Base-by-base conservation (phyloP, 345 rosid species). In the Populus deltoides region DNA sequence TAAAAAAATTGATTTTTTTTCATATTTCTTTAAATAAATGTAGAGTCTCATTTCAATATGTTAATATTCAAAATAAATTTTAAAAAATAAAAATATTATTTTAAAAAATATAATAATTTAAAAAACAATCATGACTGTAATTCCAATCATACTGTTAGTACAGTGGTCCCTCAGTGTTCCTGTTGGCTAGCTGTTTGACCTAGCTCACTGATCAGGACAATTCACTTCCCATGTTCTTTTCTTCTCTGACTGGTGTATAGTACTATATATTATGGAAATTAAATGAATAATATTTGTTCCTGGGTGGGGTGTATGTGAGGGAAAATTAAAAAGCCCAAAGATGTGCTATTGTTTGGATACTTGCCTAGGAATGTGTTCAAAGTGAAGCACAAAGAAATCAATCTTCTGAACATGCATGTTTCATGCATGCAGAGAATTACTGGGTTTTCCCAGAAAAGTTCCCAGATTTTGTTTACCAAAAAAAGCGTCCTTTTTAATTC, bases 161-260 rank as follows among this genome's bases (percentile, higher is more conserved):
- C 29, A 66, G 71, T 79, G 86, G 89, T 85, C 88, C 90, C 84
- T 39, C 41, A 78, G 79, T 81, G 68, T 68, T 79, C 72, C 12
- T 79, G 78, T 75, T 79, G 70, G 72, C 53, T 78, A 76, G 76
- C 79, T 79, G 55, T 81, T 79, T 79, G 81, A 81, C 85, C 74
- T 72, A 47, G 71, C 75, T 29, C 29, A 4, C 24, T 43, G 67
- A 73, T 76, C 57, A 55, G 27, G 77, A 73, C 79, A 70, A 27
- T 75, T 80, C 80, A 36, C 15, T 55, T 53, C 70, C 22, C 45
- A 29, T 53, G 68, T 11, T 72, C 76, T 45, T 45, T 8, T 75
- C 74, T 68, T 80, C 70, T 18, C 18, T 72, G 18, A 27, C 7
- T 27, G 9, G 17, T 5, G 22, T 70, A 41, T 12, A 20, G 25